Percentiles rank a stretch among this genome's conserved stretches.
Conservation (phyloP, 345 rosid genomes). For the Eucalyptus regnans region DNA sequence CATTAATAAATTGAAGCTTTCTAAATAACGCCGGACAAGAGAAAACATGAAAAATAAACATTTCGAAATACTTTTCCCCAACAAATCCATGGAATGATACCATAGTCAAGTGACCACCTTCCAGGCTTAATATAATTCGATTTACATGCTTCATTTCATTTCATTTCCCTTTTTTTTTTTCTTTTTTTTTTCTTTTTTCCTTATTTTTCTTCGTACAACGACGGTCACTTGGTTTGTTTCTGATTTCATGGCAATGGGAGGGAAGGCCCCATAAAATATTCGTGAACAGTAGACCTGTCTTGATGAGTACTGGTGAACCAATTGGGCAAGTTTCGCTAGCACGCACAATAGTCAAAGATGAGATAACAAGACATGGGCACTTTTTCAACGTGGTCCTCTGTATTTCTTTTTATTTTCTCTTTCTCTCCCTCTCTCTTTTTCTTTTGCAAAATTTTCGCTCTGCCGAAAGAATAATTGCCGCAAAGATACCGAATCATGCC, state of each 20-base stretch:
- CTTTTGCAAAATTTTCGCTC: not conserved
- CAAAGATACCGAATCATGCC: not conserved
- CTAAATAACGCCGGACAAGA: not conserved
- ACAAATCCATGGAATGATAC: not conserved
- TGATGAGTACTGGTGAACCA: not conserved
- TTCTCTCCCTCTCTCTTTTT: not conserved
- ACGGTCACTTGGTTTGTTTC: not conserved
- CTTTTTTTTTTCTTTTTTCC: no score
- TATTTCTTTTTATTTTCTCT: not conserved
- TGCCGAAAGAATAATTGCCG: not conserved
- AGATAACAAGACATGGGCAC: not conserved
- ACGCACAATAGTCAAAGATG: not conserved
- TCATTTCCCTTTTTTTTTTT: not conserved
- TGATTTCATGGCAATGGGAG: not conserved
- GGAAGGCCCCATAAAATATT: not conserved
- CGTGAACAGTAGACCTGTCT: not conserved
- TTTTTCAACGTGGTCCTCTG: not conserved
- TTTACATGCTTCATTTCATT: not conserved
- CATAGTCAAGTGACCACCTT: not conserved
- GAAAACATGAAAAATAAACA: not conserved
- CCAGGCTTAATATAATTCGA: not conserved
- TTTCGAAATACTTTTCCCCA: not conserved
- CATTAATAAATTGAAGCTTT: not conserved
- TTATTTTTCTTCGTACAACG: not conserved
- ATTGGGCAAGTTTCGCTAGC: not conserved